Percentiles rank a stretch among this genome's conserved stretches.
Evolutionary conservation across 176 grass and related monocot genomes (phyloP).

Genomic region (Melocanna baccifera): DNA sequence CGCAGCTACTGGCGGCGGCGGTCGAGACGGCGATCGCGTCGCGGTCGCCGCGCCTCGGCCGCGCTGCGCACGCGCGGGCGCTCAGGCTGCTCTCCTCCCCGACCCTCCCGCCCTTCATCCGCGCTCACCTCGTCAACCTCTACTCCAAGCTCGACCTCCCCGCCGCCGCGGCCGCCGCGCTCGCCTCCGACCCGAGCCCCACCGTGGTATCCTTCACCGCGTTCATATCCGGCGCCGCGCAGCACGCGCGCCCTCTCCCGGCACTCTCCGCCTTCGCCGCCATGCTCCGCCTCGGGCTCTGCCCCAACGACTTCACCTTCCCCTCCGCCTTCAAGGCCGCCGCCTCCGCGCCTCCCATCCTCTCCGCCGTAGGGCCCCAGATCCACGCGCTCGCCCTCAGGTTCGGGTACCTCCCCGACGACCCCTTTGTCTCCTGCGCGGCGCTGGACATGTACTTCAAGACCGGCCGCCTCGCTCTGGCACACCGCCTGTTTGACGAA

Average conservation of each 20-base stretch:
- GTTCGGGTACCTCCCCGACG: conserved; percentile 42
- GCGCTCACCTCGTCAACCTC: conserved; percentile 75
- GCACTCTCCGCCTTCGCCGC: conserved; percentile 52
- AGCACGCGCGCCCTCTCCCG: conserved; percentile 45
- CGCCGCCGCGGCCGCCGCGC: conserved; percentile 31
- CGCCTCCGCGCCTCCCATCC: background rate
- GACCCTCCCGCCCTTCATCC: conserved; percentile 55
- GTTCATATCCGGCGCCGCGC: conserved; percentile 67
- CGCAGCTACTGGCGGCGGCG: conserved; percentile 50
- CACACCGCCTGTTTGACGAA: conserved; percentile 58
- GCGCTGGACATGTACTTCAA: conserved; percentile 89
- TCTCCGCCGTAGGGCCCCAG: conserved; percentile 17
- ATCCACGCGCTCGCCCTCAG: conserved; percentile 42
- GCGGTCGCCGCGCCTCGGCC: conserved; percentile 44
- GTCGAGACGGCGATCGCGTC: conserved; percentile 51
- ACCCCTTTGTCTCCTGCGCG: conserved; percentile 66
- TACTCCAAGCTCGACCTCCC: conserved; percentile 87
- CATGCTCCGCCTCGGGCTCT: conserved; percentile 66
- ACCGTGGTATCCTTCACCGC: conserved; percentile 71
- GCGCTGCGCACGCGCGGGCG: conserved; percentile 56
- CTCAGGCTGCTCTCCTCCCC: conserved; percentile 39
- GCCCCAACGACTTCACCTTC: conserved; percentile 85
- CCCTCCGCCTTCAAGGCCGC: conserved; percentile 73
- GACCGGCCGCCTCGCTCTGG: conserved; percentile 41
- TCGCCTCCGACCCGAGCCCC: conserved; percentile 57